Conservation (phyloP, 352 stramenopile species). For the Phytophthora vignae region DNA sequence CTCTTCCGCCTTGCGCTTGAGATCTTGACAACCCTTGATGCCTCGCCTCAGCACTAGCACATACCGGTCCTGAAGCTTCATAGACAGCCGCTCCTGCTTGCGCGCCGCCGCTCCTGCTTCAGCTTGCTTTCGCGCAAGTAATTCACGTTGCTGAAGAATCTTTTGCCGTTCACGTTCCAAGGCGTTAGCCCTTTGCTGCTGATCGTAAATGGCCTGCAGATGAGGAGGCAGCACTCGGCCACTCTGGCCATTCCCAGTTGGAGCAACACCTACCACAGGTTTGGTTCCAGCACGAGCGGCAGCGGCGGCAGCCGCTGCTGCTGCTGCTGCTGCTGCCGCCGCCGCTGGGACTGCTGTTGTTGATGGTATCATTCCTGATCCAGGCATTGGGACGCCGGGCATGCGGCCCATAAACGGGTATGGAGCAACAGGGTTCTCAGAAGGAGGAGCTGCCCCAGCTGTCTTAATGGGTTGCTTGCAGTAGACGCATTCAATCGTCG, state of each 20-base stretch:
- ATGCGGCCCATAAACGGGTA: slow-evolving; percentile 34
- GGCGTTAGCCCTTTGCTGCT: slow-evolving; percentile 27
- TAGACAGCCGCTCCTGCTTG: slow-evolving; percentile 44
- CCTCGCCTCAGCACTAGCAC: slow-evolving; percentile 77
- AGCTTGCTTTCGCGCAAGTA: slow-evolving; percentile 27
- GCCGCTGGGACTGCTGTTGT: slow-evolving; percentile 6
- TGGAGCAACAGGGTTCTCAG: slow-evolving; percentile 17
- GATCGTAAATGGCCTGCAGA: slow-evolving; percentile 29
- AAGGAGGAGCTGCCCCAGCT: slow-evolving; percentile 39
- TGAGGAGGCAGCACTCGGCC: slow-evolving; percentile 36
- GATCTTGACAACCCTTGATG: slow-evolving; percentile 72
- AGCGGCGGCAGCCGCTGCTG: neutral
- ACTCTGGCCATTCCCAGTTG: slow-evolving; percentile 9
- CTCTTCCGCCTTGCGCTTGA: slow-evolving; percentile 65
- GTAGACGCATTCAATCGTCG: slow-evolving; percentile 73
- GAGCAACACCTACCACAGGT: neutral
- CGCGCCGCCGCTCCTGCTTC: slow-evolving; percentile 38
- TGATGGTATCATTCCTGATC: slow-evolving; percentile 18
- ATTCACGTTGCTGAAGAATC: slow-evolving; percentile 16
- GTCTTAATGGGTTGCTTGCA: slow-evolving; percentile 61
- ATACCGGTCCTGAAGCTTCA: slow-evolving; percentile 67
- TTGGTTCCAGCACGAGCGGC: neutral
- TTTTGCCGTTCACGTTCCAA: slow-evolving; percentile 18
- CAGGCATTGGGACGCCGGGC: slow-evolving; percentile 19
- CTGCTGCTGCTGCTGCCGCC: neutral